Percentiles rank a stretch among this genome's conserved stretches.
Conservation (phyloP, 352 stramenopile species). For the Globisporangium parvum region DNA sequence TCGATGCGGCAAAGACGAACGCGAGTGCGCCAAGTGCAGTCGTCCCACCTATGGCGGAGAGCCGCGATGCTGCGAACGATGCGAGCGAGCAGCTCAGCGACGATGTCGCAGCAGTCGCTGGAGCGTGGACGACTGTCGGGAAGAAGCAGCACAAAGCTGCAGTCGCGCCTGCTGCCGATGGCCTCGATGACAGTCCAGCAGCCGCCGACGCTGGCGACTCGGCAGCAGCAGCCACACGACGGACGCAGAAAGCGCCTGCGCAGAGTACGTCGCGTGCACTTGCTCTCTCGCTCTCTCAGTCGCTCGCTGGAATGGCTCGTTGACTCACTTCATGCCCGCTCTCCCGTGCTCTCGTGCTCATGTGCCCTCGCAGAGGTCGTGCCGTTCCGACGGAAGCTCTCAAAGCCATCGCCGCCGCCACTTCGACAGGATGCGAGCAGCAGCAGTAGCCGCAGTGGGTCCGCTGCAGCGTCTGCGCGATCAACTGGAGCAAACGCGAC, state of each 20-base stretch:
- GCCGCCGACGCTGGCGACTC: neutral
- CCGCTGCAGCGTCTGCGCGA: neutral
- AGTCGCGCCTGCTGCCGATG: slow-evolving; percentile 1
- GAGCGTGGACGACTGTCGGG: slow-evolving; percentile 70
- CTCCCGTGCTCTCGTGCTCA: no score
- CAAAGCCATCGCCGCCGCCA: slow-evolving; percentile 1
- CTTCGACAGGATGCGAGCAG: no score
- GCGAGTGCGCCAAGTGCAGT: neutral
- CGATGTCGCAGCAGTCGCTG: slow-evolving; percentile 12
- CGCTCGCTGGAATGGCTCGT: no score
- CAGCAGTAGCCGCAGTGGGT: neutral
- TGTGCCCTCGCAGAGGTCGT: neutral
- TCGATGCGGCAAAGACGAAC: neutral
- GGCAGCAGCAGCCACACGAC: neutral
- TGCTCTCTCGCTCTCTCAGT: no score
- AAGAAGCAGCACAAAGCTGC: slow-evolving; percentile 44
- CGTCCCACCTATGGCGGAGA: neutral
- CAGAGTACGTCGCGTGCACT: slow-evolving; percentile 8
- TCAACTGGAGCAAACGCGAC: neutral
- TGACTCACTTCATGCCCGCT: neutral
- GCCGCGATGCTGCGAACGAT: neutral
- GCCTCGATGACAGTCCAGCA: neutral
- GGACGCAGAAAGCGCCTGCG: neutral
- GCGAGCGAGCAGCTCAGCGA: neutral
- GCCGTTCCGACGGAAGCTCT: slow-evolving; percentile 7